Evolutionary conservation across 148 eudicot genomes (phyloP).

Genomic region (Suaeda aralocaspica): DNA sequence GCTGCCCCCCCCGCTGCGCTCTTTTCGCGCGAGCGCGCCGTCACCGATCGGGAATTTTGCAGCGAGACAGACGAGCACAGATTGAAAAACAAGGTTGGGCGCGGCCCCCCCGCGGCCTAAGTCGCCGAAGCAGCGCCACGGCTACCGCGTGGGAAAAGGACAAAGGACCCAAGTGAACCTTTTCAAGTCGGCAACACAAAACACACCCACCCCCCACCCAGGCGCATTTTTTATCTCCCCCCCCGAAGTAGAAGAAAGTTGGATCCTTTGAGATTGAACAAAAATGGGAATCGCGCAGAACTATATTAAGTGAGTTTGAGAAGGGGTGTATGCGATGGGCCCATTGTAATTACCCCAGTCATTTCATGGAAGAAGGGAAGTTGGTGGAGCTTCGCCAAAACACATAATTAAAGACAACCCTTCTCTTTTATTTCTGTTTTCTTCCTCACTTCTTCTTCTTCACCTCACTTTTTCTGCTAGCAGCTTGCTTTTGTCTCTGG

Average conservation of each 20-base stretch:
- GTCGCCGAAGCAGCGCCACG: not conserved
- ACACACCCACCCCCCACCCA: too few relatives aligned
- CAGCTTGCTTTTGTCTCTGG: slow-evolving; percentile 35
- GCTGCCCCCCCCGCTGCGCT: too few relatives aligned
- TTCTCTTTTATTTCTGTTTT: slow-evolving; percentile 12
- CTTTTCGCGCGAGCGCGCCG: too few relatives aligned
- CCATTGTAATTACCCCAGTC: slow-evolving; percentile 29
- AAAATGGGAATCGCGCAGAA: too few relatives aligned
- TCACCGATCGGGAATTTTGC: too few relatives aligned
- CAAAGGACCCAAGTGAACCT: not conserved
- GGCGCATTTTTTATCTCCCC: too few relatives aligned
- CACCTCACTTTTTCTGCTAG: slow-evolving; percentile 26
- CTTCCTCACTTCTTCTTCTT: not conserved
- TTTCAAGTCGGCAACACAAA: too few relatives aligned
- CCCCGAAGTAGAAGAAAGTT: slow-evolving; percentile 10
- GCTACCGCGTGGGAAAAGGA: slow-evolving; percentile 8
- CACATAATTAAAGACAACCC: slow-evolving; percentile 25
- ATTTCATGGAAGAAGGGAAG: slow-evolving; percentile 26
- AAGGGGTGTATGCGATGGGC: slow-evolving; percentile 23
- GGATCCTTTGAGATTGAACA: not conserved
- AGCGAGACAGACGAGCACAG: slow-evolving; percentile 11
- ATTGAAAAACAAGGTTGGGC: not conserved
- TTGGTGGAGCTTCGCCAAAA: slow-evolving; percentile 19
- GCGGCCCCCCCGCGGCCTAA: too few relatives aligned
- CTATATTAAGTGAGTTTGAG: slow-evolving; percentile 2